These are phyloP conservation scores for Suillus occidentalis DNA, from an alignment of 768 basidiomycete species.

Conservation along the genomic window DNA sequence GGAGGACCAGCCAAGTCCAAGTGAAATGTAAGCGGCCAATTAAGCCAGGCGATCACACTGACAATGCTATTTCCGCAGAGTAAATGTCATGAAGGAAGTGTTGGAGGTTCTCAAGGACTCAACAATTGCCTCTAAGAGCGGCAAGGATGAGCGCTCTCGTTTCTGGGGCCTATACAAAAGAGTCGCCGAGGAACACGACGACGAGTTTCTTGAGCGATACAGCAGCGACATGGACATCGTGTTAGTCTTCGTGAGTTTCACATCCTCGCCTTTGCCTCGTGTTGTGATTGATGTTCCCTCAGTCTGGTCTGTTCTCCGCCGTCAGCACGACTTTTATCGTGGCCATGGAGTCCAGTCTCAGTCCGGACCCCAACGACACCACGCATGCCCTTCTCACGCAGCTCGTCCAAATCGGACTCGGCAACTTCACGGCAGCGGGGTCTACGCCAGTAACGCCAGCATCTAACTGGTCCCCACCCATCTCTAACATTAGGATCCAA, in stretches of 20 bases:
- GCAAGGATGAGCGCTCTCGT: not conserved
- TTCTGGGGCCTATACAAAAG: slow-evolving; percentile 15
- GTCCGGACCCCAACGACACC: slow-evolving; percentile 11
- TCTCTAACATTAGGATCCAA: not conserved
- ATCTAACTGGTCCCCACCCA: not conserved
- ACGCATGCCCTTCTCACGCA: slow-evolving; percentile 12
- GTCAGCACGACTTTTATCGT: slow-evolving; percentile 15
- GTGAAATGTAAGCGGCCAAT: not conserved
- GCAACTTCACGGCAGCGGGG: slow-evolving; percentile 6
- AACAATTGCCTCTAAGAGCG: not conserved
- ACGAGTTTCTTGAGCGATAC: slow-evolving; percentile 17
- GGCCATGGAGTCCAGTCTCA: slow-evolving; percentile 9
- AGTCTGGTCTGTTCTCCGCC: slow-evolving; percentile 17
- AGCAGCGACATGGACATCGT: slow-evolving; percentile 19
- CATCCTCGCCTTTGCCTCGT: not conserved
- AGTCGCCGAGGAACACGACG: slow-evolving; percentile 17
- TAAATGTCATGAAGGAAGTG: not conserved
- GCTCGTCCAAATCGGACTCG: slow-evolving; percentile 9
- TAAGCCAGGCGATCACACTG: not conserved
- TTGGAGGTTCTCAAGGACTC: not conserved
- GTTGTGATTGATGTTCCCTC: not conserved
- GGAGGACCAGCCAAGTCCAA: not conserved
- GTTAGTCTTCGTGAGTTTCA: slow-evolving; percentile 21
- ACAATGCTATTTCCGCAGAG: not conserved
- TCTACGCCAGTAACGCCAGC: not conserved